Percentiles rank a stretch among this genome's conserved stretches.
These are phyloP conservation scores for Podospora fimiseda DNA, from an alignment of 495 filamentous ascomycete species.

Conservation along the genomic window DNA sequence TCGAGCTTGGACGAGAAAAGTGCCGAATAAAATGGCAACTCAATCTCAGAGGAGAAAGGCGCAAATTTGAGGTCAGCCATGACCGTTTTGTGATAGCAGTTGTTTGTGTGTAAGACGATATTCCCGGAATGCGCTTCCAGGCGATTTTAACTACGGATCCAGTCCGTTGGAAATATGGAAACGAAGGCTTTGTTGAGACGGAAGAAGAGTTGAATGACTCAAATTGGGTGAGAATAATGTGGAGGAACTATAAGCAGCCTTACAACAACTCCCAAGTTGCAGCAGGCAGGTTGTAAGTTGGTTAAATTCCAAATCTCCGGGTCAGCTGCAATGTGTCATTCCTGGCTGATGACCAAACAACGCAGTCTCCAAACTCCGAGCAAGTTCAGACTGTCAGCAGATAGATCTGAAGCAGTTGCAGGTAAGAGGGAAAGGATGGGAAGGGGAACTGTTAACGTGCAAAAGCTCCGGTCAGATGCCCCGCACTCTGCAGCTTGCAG, in stretches of 20 bases:
- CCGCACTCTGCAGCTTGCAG: neutral
- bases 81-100: neutral
- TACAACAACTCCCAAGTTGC: too few species aligned
- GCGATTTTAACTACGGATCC: neutral
- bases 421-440: too few species aligned
- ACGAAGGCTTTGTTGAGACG: neutral
- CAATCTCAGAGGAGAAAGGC: conserved; percentile 87
- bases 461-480: neutral
- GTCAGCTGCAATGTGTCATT: conserved; percentile 8
- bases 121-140: neutral
- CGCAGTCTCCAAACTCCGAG: conserved; percentile 1
- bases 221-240: neutral
- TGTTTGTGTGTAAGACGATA: neutral
- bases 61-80: conserved; percentile 51
- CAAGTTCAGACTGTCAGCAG: too few species aligned
- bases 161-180: neutral
- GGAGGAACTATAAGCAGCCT: too few species aligned
- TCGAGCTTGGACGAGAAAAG: conserved; percentile 88
- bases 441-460: neutral
- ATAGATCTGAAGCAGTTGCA: too few species aligned
- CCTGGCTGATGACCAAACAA: conserved; percentile 5
- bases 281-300: too few species aligned
- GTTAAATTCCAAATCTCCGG: neutral
- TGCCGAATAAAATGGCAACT: conserved; percentile 87
- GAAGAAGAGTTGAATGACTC: neutral